These are phyloP conservation scores for Verticillium alfalfae DNA, from an alignment of 2,329 filamentous ascomycete species.

Conservation along the genomic window DNA sequence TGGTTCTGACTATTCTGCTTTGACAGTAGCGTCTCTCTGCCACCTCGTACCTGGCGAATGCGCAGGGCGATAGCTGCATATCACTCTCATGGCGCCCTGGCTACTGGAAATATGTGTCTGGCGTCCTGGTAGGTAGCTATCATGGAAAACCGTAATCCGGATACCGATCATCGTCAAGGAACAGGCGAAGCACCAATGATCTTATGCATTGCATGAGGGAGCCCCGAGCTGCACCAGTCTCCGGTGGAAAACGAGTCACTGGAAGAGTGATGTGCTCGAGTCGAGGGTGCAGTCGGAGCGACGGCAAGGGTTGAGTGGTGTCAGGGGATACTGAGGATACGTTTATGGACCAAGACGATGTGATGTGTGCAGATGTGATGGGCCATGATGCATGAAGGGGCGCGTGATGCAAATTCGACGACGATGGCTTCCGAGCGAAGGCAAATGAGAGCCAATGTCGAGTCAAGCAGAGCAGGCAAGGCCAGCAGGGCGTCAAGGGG, in stretches of 20 bases:
- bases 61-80: neutral
- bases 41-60: neutral
- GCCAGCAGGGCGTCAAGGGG: neutral
- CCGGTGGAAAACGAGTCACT: neutral
- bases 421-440: neutral
- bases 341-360: no score
- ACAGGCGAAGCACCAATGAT: neutral
- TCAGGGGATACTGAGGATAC: no score
- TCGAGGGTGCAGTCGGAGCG: neutral
- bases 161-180: no score
- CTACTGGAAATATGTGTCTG: neutral
- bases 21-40: neutral
- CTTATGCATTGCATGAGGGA: neutral
- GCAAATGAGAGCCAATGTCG: neutral
- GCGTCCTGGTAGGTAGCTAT: neutral
- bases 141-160: no score
- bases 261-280: neutral
- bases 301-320: no score
- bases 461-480: neutral
- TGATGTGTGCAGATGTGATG: no score
- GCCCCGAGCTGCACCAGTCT: neutral
- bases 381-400: no score
- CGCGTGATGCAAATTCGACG: no score
- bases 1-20: neutral
- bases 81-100: neutral